Evolutionary conservation across 768 basidiomycete species (phyloP), one percentile per base, ranked within the genome.

Genomic region (Punctularia strigosozonata): DNA sequence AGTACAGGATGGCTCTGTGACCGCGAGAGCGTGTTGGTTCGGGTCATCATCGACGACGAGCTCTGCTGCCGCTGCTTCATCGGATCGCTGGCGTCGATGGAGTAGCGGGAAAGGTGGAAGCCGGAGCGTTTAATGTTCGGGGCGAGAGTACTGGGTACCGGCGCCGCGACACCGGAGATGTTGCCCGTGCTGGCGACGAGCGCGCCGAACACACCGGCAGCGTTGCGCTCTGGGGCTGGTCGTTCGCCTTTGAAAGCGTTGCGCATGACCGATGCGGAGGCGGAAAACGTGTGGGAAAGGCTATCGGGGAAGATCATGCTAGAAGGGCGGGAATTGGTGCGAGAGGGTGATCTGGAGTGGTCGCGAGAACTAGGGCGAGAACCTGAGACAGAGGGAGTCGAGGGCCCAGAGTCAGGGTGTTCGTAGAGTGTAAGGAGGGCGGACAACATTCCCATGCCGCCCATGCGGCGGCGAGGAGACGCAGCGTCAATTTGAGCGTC

Each of bases 151-250:
- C 58, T 69, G 31, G 64, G 57, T 7, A 49, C 46, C 0, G 81
- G 80, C 0, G 77, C 69, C 5, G 75, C 73, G 3, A 69, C 69
- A 14, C 80, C 82, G 2, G 69, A 61, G 6, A 88, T 57, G 35
- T 76, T 74, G 3, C 73, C 77, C 0, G 82, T 76, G 41, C 76
- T 75, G 5, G 79, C 72, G 17, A 90, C 75, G 25, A 89, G 67
- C 4, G 81, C 69, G 1, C 80, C 83, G 42, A 81, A 68, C 2
- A 80, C 80, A 4, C 80, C 79, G 0, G 64, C 80, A 17, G 65
- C 66, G 46, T 60, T 75, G 42, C 67, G 60, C 12, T 69, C 64
- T 33, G 65, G 58, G 5, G 60, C 36, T 4, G 59, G 57, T 6
- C 55, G 49, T 3, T 38, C 15, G 10, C 54, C 54, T 4, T 36